Conservation (phyloP, 164 flowering plant species). For the Saururus chinensis region DNA sequence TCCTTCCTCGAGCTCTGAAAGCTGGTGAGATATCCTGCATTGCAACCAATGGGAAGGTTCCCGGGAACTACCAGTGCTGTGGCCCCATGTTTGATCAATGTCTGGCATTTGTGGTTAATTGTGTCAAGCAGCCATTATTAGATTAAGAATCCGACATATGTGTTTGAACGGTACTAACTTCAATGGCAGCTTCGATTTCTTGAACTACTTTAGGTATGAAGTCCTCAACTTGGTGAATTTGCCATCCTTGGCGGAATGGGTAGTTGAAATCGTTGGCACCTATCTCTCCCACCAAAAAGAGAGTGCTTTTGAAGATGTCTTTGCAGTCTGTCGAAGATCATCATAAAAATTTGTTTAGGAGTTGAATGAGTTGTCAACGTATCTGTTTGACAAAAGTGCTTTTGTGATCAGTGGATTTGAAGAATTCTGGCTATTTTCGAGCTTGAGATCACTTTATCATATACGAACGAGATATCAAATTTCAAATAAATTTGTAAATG, state of each 20-base stretch:
- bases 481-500: too few relatives aligned
- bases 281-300: slow-evolving; percentile 29
- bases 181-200: slow-evolving; percentile 11
- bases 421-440: too few relatives aligned
- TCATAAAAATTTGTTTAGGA: background rate
- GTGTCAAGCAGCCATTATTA: background rate
- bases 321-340: slow-evolving; percentile 11
- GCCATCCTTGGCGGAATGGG: slow-evolving; percentile 3
- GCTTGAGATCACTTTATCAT: too few relatives aligned
- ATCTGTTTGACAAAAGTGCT: too few relatives aligned
- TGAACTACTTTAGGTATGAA: slow-evolving; percentile 13
- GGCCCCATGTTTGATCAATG: slow-evolving; percentile 27
- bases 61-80: slow-evolving; percentile 25
- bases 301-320: slow-evolving; percentile 5
- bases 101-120: slow-evolving; percentile 4
- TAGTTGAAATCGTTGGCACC: slow-evolving; percentile 26
- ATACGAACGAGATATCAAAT: too few relatives aligned
- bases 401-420: too few relatives aligned
- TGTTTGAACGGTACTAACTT: slow-evolving; percentile 7
- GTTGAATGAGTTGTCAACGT: too few relatives aligned
- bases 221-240: slow-evolving; percentile 1
- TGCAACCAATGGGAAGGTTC: slow-evolving; percentile 28
- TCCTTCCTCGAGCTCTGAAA: slow-evolving; percentile 5
- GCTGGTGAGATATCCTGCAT: slow-evolving; percentile 9
- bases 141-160: background rate